A percentile compares a stretch with the other conserved stretches of the same genome.
Evolutionary conservation across 176 grass and related monocot species (phyloP).

Genomic region (Triticum urartu): DNA sequence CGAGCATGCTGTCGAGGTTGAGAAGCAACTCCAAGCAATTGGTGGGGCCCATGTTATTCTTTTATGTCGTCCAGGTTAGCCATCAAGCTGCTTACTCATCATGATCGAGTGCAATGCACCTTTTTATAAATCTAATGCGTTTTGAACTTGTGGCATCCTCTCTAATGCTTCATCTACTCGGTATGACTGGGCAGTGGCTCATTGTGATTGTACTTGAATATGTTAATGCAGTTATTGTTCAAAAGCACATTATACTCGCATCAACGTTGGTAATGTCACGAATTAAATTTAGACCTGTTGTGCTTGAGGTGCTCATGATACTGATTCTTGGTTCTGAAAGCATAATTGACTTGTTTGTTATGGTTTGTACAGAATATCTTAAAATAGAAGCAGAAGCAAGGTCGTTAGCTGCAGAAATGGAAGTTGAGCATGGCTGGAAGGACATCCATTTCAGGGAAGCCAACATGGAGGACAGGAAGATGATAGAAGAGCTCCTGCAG

Average conservation of each 20-base stretch:
- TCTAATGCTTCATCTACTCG: neutral
- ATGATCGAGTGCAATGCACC: conserved; percentile 3
- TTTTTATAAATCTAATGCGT: neutral
- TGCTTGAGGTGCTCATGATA: conserved; percentile 19
- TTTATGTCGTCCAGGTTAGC: conserved; percentile 87
- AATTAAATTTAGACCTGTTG: conserved; percentile 19
- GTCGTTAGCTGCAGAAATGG: conserved; percentile 63
- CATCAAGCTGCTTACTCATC: neutral
- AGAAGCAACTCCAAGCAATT: conserved; percentile 69
- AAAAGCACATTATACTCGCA: neutral
- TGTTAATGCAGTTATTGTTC: conserved; percentile 6
- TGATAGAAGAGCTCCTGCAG: conserved; percentile 46
- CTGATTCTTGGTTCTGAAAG: conserved; percentile 20
- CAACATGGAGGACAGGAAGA: conserved; percentile 53
- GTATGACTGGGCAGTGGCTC: neutral
- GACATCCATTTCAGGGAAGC: conserved; percentile 69
- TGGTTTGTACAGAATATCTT: conserved; percentile 73
- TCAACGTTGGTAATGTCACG: conserved; percentile 12
- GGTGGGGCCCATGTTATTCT: conserved; percentile 80
- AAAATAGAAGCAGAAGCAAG: conserved; percentile 92
- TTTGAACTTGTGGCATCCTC: neutral
- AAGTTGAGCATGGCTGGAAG: conserved; percentile 67
- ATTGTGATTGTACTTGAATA: neutral
- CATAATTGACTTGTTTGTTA: conserved; percentile 30
- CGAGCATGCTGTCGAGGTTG: conserved; percentile 84